A percentile compares a stretch with the other conserved stretches of the same genome.
Evolutionary conservation across 495 filamentous ascomycete species (phyloP).

Genomic region (Aspergillus conjunctus): DNA sequence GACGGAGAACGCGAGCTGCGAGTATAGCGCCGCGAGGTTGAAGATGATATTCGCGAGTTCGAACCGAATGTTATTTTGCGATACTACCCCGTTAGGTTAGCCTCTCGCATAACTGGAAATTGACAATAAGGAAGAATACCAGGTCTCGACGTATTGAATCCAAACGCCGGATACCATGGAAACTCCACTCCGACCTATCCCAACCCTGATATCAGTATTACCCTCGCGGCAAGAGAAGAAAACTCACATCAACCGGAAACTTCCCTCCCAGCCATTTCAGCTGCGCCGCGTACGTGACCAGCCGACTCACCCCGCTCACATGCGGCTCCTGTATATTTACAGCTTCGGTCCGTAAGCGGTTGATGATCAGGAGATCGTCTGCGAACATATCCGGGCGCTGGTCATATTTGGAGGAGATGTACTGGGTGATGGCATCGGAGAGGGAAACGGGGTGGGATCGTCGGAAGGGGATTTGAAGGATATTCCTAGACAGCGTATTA

Average conservation of each 20-base stretch:
- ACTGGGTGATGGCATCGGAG: conserved; percentile 83
- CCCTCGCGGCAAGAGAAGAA: neutral
- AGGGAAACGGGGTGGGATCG: conserved; percentile 75
- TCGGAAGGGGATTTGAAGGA: conserved; percentile 79
- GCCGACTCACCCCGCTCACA: conserved; percentile 81
- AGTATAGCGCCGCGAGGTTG: conserved; percentile 91
- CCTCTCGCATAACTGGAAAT: neutral
- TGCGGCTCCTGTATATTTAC: conserved; percentile 88
- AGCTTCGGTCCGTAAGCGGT: conserved; percentile 77
- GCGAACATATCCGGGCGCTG: conserved; percentile 98
- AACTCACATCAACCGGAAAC: conserved; percentile 89
- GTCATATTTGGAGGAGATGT: conserved; percentile 98
- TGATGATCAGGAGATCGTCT: conserved; percentile 83
- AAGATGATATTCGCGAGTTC: conserved; percentile 92
- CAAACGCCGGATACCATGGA: conserved; percentile 90
- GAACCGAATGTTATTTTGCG: conserved; percentile 91
- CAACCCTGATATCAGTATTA: neutral
- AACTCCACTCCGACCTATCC: conserved; percentile 89
- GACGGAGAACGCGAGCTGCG: conserved; percentile 79
- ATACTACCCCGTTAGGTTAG: conserved; percentile 45
- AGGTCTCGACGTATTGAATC: conserved; percentile 81
- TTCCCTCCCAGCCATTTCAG: conserved; percentile 93
- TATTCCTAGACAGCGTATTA: conserved; percentile 40
- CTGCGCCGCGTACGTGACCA: conserved; percentile 88
- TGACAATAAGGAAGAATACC: conserved; percentile 39